These are phyloP conservation scores for Xylariaceae sp. DNA, from an alignment of 2,329 filamentous ascomycete species.

Conservation along the genomic window DNA sequence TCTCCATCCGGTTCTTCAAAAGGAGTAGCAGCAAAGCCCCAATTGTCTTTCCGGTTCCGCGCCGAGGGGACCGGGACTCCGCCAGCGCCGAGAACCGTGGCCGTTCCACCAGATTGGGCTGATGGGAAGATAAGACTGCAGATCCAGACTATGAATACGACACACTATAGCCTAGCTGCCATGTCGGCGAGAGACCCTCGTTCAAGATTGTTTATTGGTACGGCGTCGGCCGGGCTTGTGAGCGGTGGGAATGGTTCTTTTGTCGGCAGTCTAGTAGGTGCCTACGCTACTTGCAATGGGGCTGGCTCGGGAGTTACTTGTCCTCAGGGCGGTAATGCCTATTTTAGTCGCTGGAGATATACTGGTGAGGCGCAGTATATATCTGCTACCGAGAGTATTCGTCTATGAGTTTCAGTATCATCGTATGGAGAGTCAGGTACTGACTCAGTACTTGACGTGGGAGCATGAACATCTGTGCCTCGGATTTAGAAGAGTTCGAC, in stretches of 20 bases:
- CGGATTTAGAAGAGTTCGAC: background rate
- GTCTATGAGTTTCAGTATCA: background rate
- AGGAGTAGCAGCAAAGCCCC: background rate
- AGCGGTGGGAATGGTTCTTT: slow-evolving; percentile 45
- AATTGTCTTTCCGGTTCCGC: slow-evolving; percentile 38
- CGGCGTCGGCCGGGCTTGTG: slow-evolving; percentile 40
- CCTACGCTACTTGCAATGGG: slow-evolving; percentile 48
- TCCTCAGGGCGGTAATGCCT: slow-evolving; percentile 40
- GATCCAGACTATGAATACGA: slow-evolving; percentile 40
- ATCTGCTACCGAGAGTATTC: slow-evolving; percentile 32
- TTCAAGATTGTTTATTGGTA: slow-evolving; percentile 33
- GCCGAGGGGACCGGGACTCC: slow-evolving; percentile 35
- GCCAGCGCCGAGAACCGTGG: slow-evolving; percentile 25
- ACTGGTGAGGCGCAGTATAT: slow-evolving; percentile 35
- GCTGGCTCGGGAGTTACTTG: slow-evolving; percentile 38
- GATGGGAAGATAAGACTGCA: slow-evolving; percentile 38
- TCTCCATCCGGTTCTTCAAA: background rate
- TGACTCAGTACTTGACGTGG: background rate
- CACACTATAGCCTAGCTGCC: slow-evolving; percentile 42
- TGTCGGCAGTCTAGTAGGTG: slow-evolving; percentile 44
- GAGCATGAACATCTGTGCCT: background rate
- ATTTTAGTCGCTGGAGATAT: slow-evolving; percentile 41
- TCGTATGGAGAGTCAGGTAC: background rate
- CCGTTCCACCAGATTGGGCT: slow-evolving; percentile 37
- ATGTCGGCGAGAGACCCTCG: slow-evolving; percentile 29